phyloP scores from a whole-genome alignment of 1,284 basidiomycete genomes.

The Bondarzewia mesenterica region DNA sequence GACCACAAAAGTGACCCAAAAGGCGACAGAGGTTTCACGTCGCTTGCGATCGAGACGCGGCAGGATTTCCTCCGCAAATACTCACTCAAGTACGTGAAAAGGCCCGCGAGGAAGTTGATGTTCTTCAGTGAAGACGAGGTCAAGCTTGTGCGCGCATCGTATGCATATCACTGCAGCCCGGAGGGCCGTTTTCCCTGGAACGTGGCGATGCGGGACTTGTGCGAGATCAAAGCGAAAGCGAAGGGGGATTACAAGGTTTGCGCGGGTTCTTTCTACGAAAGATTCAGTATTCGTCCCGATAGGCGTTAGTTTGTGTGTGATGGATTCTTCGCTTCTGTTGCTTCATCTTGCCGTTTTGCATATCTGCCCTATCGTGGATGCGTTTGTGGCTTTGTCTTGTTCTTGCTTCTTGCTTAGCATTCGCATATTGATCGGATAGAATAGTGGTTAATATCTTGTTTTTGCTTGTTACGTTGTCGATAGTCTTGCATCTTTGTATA shows the following conservation, averaged over 20 bases:
- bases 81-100: slow-evolving; percentile 26
- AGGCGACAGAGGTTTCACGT: slow-evolving; percentile 26
- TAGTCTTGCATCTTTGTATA: background rate
- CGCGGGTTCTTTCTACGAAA: slow-evolving; percentile 10
- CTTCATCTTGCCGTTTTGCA: background rate
- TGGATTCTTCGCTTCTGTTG: background rate
- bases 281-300: background rate
- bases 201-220: slow-evolving; percentile 13
- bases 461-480: background rate
- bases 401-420: too few relatives aligned
- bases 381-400: background rate
- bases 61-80: slow-evolving; percentile 37
- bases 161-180: slow-evolving; percentile 9
- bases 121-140: slow-evolving; percentile 10
- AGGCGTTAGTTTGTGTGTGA: background rate
- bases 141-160: slow-evolving; percentile 11
- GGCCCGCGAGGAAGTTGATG: slow-evolving; percentile 7
- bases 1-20: too few relatives aligned
- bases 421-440: too few relatives aligned
- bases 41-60: slow-evolving; percentile 33
- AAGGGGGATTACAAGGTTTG: slow-evolving; percentile 6
- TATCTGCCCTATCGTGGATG: too few relatives aligned
- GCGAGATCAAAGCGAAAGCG: slow-evolving; percentile 10
- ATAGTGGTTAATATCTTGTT: background rate
- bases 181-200: slow-evolving; percentile 12